These are phyloP conservation scores for Fusarium sp. DNA, from an alignment of 2,329 filamentous ascomycete species.

Conservation along the genomic window DNA sequence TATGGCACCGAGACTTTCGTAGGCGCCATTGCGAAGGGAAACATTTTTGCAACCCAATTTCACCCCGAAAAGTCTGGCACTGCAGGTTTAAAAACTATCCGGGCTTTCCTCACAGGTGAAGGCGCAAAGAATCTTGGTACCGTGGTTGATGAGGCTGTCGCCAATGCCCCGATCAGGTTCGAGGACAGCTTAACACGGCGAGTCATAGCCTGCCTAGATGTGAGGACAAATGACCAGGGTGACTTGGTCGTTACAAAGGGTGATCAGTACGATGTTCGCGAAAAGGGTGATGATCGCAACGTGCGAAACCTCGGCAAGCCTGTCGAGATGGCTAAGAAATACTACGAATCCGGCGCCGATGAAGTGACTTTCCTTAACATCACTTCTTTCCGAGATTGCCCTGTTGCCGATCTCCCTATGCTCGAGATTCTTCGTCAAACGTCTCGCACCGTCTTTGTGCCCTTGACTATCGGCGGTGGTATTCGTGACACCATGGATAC, in stretches of 20 bases:
- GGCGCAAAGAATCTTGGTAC: conserved; percentile 62
- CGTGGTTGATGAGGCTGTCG: conserved; percentile 23
- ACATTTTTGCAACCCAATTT: conserved; percentile 93
- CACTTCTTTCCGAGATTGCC: conserved; percentile 95
- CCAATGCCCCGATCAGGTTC: conserved; percentile 31
- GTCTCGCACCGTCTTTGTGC: conserved; percentile 93
- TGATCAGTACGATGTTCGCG: conserved; percentile 97
- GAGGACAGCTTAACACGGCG: conserved; percentile 84
- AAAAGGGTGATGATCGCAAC: conserved; percentile 72
- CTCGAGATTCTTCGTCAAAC: conserved; percentile 89
- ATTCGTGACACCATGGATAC: conserved; percentile 93
- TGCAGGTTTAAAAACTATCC: conserved; percentile 84
- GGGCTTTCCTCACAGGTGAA: conserved; percentile 84
- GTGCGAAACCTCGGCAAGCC: conserved; percentile 97
- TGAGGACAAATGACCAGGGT: conserved; percentile 91
- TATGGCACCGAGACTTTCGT: conserved; percentile 93
- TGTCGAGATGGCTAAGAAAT: conserved; percentile 90
- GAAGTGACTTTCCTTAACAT: conserved; percentile 99
- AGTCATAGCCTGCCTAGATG: conserved; percentile 95
- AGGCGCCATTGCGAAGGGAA: conserved; percentile 85
- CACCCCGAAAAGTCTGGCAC: conserved; percentile 97
- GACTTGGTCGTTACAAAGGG: conserved; percentile 98
- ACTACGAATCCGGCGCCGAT: conserved; percentile 97
- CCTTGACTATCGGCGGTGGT: conserved; percentile 92
- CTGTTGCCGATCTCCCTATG: conserved; percentile 92